These are phyloP conservation scores for Camillea tinctor DNA, from an alignment of 2,329 filamentous ascomycete genomes.

Conservation along the genomic window DNA sequence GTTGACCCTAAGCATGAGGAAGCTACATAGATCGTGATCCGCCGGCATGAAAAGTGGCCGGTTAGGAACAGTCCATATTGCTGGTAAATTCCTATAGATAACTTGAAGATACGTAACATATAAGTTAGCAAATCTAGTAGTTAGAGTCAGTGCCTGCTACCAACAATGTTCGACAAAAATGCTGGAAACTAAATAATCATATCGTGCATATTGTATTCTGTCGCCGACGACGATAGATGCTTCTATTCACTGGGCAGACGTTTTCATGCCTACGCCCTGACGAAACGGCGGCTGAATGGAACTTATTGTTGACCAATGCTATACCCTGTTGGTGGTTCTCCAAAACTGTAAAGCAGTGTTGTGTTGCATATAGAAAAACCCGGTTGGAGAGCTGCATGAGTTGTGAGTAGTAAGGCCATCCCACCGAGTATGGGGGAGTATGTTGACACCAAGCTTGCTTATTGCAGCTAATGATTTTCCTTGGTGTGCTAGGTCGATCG, in stretches of 20 bases:
- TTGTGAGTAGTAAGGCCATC: not conserved
- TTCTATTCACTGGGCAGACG: not conserved
- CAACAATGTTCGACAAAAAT: not conserved
- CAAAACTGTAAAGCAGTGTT: not conserved
- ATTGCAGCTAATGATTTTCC: not conserved
- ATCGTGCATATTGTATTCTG: not conserved
- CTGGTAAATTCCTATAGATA: too few species aligned
- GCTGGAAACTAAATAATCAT: not conserved
- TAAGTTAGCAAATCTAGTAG: not conserved
- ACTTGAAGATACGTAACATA: too few species aligned
- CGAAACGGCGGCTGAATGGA: not conserved
- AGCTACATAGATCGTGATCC: not conserved
- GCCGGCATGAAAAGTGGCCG: not conserved
- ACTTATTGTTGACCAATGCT: not conserved
- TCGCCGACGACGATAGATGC: not conserved
- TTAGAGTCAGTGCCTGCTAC: too few species aligned
- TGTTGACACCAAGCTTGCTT: not conserved
- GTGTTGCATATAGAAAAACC: not conserved
- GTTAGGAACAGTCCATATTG: not conserved
- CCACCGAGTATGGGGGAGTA: not conserved
- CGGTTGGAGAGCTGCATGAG: not conserved
- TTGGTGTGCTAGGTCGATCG: too few species aligned
- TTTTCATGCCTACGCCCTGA: not conserved
- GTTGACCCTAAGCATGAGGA: too few species aligned
- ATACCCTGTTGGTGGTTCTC: not conserved